These are phyloP conservation scores for Yamadazyma pseudoaaseri DNA, from an alignment of 1,139 yeast species.

Conservation along the genomic window DNA sequence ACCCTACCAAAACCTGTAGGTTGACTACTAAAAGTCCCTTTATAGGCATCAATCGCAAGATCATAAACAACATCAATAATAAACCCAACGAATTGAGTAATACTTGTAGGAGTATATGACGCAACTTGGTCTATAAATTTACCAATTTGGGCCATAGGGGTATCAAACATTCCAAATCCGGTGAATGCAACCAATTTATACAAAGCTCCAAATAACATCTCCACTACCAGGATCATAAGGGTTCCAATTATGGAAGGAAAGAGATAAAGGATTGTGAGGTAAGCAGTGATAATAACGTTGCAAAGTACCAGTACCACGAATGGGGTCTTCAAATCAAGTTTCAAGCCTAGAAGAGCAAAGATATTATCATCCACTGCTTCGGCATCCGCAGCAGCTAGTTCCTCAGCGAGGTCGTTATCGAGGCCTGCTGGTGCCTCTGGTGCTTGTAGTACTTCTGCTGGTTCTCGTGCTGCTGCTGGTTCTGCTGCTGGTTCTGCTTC, in stretches of 20 bases:
- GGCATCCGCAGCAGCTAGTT: slow-evolving; percentile 12
- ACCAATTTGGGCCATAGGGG: background rate
- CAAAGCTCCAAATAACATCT: background rate
- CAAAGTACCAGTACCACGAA: slow-evolving; percentile 34
- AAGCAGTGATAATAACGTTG: slow-evolving; percentile 42
- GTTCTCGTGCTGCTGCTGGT: slow-evolving; percentile 2
- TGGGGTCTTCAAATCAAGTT: slow-evolving; percentile 36
- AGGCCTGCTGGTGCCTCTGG: background rate
- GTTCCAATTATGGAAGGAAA: slow-evolving; percentile 56
- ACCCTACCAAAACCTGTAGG: slow-evolving; percentile 29
- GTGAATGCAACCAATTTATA: background rate
- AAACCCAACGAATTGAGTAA: background rate
- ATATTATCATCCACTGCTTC: slow-evolving; percentile 20
- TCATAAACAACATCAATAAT: background rate
- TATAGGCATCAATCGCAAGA: background rate
- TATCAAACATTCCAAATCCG: background rate
- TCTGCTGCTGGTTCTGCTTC: slow-evolving; percentile 7
- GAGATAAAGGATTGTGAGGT: slow-evolving; percentile 48
- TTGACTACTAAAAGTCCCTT: background rate
- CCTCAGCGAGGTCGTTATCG: slow-evolving; percentile 1
- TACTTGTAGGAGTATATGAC: background rate
- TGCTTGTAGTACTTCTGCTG: background rate
- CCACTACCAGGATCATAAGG: background rate
- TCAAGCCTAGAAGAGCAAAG: slow-evolving; percentile 37
- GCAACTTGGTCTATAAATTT: background rate